Evolutionary conservation across 345 rosid genomes (phyloP), one percentile per base, ranked within the genome.

Genomic region (Linum lewisii): DNA sequence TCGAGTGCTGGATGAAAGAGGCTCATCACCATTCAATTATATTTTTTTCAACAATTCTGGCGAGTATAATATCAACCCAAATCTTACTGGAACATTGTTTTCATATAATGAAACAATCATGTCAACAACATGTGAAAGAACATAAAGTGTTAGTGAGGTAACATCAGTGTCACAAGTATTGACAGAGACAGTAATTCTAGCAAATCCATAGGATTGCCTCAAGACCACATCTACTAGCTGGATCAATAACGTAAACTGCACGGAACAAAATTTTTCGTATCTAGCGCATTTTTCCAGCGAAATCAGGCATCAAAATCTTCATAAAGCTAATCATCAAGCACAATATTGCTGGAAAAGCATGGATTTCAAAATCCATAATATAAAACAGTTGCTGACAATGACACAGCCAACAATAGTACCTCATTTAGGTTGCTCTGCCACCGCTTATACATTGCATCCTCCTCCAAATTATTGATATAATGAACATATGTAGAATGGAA

Each of bases 271-370:
- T 93, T 80, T 90, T 93, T 57, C 96, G 88, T 65, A 93, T 85
- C 63, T 93, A 90, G 60, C 88, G 99, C 57, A 82, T 75, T 78
- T 93, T 96, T 57, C 97, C 97, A 60, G 95, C 93, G 82, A 82
- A 93, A 59, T 84, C 95, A 50, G 99, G 99, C 97, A 87, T 87
- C 78, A 89, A 85, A 76, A 93, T 82, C 97, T 93, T 59, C 76
- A 81, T 16, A 72, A 58, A 63, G 47, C 47, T 66, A 34, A 42
- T n/a, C 15, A 53, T 69, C 20, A 70, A 65, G 58, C 57, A 64
- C 54, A 37, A 57, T 18, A 56, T 56, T 68, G 61, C 19, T 57
- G 25, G 34, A 37, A 62, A 58, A 60, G 65, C 53, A 61, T 62
- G 47, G 64, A 64, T 59, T 19, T 44, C 51, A 37, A 63, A 66